These are phyloP conservation scores for Thuidium tamariscinum DNA, from an alignment of 225 moss, liverwort and hornwort species.

Conservation along the genomic window DNA sequence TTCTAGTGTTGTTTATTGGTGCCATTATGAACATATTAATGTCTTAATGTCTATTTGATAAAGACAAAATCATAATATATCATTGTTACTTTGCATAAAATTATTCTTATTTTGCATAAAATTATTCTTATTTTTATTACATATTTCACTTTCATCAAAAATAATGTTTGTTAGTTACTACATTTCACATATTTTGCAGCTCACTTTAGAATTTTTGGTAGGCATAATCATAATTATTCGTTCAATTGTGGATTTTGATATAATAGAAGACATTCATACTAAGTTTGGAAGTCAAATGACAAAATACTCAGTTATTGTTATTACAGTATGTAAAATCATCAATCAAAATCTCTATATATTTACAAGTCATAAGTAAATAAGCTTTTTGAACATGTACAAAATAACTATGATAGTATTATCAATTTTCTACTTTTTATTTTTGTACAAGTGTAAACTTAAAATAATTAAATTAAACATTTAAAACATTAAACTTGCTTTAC, in stretches of 20 bases:
- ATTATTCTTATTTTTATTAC: not conserved
- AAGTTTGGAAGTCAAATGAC: not conserved
- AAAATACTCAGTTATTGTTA: not conserved
- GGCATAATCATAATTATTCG: not conserved
- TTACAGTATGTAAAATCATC: not conserved
- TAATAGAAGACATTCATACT: not conserved
- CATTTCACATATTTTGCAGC: not conserved
- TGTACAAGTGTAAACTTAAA: no score
- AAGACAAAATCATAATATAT: not conserved
- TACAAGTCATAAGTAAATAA: no score
- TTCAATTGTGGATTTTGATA: not conserved
- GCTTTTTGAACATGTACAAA: no score
- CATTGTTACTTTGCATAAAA: no score
- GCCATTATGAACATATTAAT: no score
- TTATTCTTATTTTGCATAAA: no score
- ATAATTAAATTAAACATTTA: no score
- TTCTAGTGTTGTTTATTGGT: not conserved
- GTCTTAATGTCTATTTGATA: not conserved
- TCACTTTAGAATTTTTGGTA: constrained; percentile 1
- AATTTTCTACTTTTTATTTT: no score
- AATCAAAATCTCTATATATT: no score
- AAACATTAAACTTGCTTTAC: not conserved
- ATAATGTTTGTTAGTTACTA: not conserved
- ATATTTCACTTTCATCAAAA: not conserved
- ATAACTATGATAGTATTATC: no score